Conservation (phyloP, 306 rosid species). For the Spatholobus suberectus region DNA sequence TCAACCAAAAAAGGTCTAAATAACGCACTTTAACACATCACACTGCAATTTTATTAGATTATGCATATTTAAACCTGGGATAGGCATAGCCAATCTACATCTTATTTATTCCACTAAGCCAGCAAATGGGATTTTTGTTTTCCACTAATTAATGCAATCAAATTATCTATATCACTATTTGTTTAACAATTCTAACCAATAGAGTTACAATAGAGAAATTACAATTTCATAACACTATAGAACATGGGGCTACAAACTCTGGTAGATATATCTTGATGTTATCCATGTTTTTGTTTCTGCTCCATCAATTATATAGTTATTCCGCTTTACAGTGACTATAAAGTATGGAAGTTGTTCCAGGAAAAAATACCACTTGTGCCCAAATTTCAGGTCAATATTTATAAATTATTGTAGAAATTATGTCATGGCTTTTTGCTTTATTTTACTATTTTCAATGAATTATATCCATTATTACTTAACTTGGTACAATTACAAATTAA, state of each 20-base stretch:
- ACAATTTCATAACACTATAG: neutral
- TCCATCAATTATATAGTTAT: conserved; percentile 11
- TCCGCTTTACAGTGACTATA: neutral
- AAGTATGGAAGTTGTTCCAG: conserved; percentile 11
- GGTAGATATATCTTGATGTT: neutral
- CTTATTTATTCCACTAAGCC: neutral
- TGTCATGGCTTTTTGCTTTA: neutral
- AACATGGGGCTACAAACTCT: neutral
- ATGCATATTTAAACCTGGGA: neutral
- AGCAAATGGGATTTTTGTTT: conserved; percentile 14
- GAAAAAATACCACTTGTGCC: neutral
- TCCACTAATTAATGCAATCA: neutral
- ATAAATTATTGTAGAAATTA: conserved; percentile 14
- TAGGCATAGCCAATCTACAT: neutral
- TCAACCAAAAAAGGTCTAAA: conserved; percentile 25
- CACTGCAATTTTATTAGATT: neutral
- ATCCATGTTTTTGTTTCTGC: neutral
- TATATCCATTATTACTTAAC: neutral
- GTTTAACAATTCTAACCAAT: neutral
- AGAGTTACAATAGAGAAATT: neutral
- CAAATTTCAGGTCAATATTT: conserved; percentile 22
- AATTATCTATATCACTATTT: neutral
- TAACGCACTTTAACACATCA: conserved; percentile 23
- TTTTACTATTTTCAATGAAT: neutral
- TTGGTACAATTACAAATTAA: neutral